These are phyloP conservation scores for Plicaturopsis crispa DNA, from an alignment of 768 basidiomycete genomes.

Conservation along the genomic window DNA sequence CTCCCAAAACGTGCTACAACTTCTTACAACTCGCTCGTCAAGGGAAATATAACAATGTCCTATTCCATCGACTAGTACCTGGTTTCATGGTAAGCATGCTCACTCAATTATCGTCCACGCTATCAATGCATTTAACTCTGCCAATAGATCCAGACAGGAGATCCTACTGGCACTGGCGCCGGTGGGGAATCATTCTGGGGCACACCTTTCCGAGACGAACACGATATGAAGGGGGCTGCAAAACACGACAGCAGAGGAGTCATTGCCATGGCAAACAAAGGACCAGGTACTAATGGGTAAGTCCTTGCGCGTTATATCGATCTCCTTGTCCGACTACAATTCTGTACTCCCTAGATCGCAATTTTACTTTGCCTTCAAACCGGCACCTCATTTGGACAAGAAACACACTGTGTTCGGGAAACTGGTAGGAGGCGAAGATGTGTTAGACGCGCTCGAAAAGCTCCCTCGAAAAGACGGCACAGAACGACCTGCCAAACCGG, in stretches of 20 bases:
- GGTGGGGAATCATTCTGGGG: conserved; percentile 95
- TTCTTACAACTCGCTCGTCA: conserved; percentile 89
- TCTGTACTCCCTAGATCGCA: conserved; percentile 54
- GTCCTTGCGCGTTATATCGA: conserved; percentile 9
- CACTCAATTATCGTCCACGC: not conserved
- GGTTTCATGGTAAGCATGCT: conserved; percentile 76
- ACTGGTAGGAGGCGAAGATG: conserved; percentile 91
- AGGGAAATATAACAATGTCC: conserved; percentile 83
- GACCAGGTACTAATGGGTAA: conserved; percentile 81
- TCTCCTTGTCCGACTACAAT: not conserved
- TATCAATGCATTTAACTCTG: conserved; percentile 5
- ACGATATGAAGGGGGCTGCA: conserved; percentile 80
- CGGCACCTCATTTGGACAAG: conserved; percentile 79
- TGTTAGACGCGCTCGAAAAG: conserved; percentile 77
- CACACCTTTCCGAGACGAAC: conserved; percentile 92
- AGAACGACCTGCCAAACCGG: conserved; percentile 78
- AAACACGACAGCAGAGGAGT: conserved; percentile 82
- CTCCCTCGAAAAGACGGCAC: conserved; percentile 77
- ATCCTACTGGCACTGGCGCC: conserved; percentile 91
- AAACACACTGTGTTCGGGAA: conserved; percentile 98
- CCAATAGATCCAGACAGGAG: conserved; percentile 88
- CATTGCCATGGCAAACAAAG: conserved; percentile 94
- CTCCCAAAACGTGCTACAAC: conserved; percentile 98
- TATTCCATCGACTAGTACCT: conserved; percentile 91
- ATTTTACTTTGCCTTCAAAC: conserved; percentile 87